Base-by-base conservation (phyloP, 2,329 filamentous ascomycete species). In the Lasiodiplodia citricola region DNA sequence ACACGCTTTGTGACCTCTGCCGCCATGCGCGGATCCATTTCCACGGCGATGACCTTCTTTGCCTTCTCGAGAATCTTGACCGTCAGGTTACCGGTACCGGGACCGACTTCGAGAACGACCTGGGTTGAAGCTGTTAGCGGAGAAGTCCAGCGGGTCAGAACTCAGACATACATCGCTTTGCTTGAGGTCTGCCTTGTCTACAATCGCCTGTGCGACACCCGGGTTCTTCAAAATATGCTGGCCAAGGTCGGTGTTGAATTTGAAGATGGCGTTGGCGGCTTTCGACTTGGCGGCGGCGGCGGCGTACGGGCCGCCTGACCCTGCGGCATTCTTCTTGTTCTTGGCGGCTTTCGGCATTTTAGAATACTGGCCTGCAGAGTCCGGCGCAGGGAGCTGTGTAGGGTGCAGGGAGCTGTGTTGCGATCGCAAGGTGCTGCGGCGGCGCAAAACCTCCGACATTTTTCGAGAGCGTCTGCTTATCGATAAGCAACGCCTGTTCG, bases 1-100 rank as follows among this genome's bases (percentile, higher is more conserved):
- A 98, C 94, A 75, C 95, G 91, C 82, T 96, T 94, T 56, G 93
- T 96, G 71, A 97, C 87, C 82, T 98, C 96, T 69, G 95, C 95
- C 14, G 93, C 94, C 96, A 98, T 98, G 76, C 96, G 87, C 23
- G 96, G 94, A 82, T 99, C 96, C 79, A 97, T 87, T 83, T 99
- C 96, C 63, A 97, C 92, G 4, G 92, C 92, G 63, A 94, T 92
- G 67, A 90, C 87, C 70, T 92, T 92, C 80, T 94, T 94, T 25
- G 93, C 93, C 71, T 93, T 91, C 75, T 96, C 92, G 31, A 98
- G 84, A 70, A 98, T 97, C 69, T 93, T 88, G 31, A 96, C 91
- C 0, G 95, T 98, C 74, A 98, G 80, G 79, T 96, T 96, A 71
- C 94, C 93, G 0, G 92, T 95, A 76, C 94, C 94, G 6, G 94